Conservation (phyloP, 257 asterid genomes). For the Nicotiana benthamiana region DNA sequence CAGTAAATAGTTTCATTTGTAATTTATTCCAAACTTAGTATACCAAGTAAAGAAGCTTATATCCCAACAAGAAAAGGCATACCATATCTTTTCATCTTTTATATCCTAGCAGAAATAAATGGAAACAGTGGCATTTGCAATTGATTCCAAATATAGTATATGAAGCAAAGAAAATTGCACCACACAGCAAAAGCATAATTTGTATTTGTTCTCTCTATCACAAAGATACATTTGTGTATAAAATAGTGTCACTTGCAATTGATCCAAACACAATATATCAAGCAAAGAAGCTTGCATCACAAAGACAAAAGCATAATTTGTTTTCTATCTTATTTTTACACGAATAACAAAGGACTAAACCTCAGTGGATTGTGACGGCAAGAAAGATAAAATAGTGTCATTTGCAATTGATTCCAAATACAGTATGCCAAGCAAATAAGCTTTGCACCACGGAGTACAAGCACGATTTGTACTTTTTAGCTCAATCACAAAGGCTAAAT, state of each 20-base stretch:
- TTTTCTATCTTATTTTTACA: not conserved
- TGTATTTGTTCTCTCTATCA: too few species aligned
- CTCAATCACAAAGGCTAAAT: too few species aligned
- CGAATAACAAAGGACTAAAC: not conserved
- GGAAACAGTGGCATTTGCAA: not conserved
- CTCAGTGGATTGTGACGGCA: not conserved
- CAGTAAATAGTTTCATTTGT: not conserved
- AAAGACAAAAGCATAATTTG: not conserved
- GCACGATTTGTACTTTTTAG: not conserved
- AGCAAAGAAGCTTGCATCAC: not conserved
- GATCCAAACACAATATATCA: not conserved
- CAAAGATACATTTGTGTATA: not conserved
- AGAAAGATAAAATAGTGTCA: not conserved
- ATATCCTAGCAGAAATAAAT: too few species aligned
- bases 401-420: not conserved
- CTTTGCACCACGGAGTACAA: not conserved
- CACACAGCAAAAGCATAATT: constrained; percentile 8
- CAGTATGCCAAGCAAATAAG: too few species aligned
- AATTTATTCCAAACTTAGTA: not conserved
- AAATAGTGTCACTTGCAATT: not conserved
- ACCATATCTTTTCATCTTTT: too few species aligned
- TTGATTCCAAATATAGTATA: constrained; percentile 1
- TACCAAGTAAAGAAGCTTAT: not conserved
- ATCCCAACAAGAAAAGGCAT: too few species aligned
- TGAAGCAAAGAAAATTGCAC: not conserved